phyloP scores from a whole-genome alignment of 1,284 basidiomycete genomes.

The Apiotrichum domesticum region DNA sequence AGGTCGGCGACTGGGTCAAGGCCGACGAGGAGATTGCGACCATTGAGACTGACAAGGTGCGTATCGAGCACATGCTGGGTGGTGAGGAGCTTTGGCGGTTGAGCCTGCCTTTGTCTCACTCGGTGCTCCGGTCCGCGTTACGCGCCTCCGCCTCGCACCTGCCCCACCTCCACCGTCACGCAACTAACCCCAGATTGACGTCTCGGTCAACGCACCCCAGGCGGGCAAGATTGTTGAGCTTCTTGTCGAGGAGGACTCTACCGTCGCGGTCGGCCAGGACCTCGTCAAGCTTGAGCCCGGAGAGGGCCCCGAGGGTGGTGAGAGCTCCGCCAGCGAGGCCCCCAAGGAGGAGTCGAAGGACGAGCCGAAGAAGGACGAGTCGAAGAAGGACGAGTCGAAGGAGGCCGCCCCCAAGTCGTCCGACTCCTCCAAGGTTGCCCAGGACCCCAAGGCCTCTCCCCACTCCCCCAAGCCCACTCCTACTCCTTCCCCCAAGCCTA shows the following conservation, averaged over 20 bases:
- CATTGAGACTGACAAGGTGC: slow-evolving; percentile 97
- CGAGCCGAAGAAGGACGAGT: slow-evolving; percentile 24
- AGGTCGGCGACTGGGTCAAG: slow-evolving; percentile 84
- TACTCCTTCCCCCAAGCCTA: slow-evolving; percentile 11
- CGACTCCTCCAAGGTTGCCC: slow-evolving; percentile 4
- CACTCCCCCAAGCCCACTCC: slow-evolving; percentile 14
- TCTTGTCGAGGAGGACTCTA: slow-evolving; percentile 86
- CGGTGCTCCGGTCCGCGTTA: no score
- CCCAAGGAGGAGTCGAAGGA: slow-evolving; percentile 26
- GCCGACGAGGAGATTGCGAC: slow-evolving; percentile 94
- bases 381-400: slow-evolving; percentile 45
- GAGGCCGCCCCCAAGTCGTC: neutral
- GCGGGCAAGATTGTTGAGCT: slow-evolving; percentile 83
- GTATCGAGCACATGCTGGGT: slow-evolving; percentile 7
- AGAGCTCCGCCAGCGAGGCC: neutral
- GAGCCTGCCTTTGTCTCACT: no score
- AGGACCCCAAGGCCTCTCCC: slow-evolving; percentile 5
- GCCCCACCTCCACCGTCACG: no score
- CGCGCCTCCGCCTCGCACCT: no score
- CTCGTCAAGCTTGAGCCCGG: slow-evolving; percentile 87
- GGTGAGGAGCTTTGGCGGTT: no score
- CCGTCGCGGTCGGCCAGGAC: slow-evolving; percentile 91
- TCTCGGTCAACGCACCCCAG: slow-evolving; percentile 88
- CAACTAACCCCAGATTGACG: slow-evolving; percentile 68
- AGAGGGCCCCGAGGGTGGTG: slow-evolving; percentile 49